These are phyloP conservation scores for rapeseed (Brassica napus) DNA, from an alignment of 345 rosid genomes.

Conservation along the genomic window Da-Ae NC_063437.1:15689501-15690000, in stretches of 20 bases:
- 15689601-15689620: constrained; percentile 34
- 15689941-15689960: no score
- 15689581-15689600: constrained; percentile 2
- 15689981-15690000: no score
- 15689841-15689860: constrained; percentile 49
- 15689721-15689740: constrained; percentile 44
- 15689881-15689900: constrained; percentile 35
- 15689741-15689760: constrained; percentile 18
- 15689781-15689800: not conserved
- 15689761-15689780: constrained; percentile 15
- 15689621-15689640: constrained; percentile 3
- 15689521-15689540: constrained; percentile 13
- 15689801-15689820: constrained; percentile 23
- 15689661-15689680: constrained; percentile 30
- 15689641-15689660: constrained; percentile 21
- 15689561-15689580: constrained; percentile 41
- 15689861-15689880: constrained; percentile 44
- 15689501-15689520: constrained; percentile 9
- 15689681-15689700: constrained; percentile 37
- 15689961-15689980: no score
- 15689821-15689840: constrained; percentile 32
- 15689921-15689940: no score
- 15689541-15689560: constrained; percentile 37
- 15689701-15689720: constrained; percentile 51
- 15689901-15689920: no score